Evolutionary conservation across 1,139 yeast genomes (phyloP).

Genomic region (Arxiozyma slooffiae): DNA sequence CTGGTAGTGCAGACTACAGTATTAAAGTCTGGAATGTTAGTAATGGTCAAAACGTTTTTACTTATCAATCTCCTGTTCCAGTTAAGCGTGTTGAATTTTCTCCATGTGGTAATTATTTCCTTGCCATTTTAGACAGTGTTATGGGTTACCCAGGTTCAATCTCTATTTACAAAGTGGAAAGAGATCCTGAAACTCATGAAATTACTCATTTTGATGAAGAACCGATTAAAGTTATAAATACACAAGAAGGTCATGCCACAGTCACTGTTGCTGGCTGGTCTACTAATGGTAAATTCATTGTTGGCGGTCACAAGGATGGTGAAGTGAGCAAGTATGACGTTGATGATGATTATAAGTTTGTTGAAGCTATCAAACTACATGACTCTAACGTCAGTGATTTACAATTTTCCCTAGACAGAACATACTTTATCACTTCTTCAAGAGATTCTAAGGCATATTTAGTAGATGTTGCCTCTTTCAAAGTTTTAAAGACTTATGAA

Average conservation of each 20-base stretch:
- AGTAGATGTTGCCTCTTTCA: conserved; percentile 67
- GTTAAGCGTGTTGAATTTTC: conserved; percentile 85
- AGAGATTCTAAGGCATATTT: conserved; percentile 85
- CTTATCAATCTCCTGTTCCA: conserved; percentile 74
- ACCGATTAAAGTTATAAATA: conserved; percentile 57
- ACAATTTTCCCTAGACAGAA: conserved; percentile 78
- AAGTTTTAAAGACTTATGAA: conserved; percentile 61
- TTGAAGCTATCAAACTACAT: conserved; percentile 55
- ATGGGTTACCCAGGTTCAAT: conserved; percentile 86
- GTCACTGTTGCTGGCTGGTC: conserved; percentile 88
- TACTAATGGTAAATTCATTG: conserved; percentile 58
- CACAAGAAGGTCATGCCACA: conserved; percentile 45
- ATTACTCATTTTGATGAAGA: conserved; percentile 31
- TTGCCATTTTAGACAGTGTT: conserved; percentile 82
- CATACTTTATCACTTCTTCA: conserved; percentile 86
- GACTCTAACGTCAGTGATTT: conserved; percentile 75
- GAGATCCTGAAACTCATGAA: conserved; percentile 34
- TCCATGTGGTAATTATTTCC: conserved; percentile 57
- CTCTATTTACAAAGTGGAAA: conserved; percentile 52
- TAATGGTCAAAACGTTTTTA: conserved; percentile 66
- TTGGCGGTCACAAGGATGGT: conserved; percentile 88
- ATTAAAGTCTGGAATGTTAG: conserved; percentile 77
- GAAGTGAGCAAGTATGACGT: conserved; percentile 71
- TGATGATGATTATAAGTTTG: conserved; percentile 52
- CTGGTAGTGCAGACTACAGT: conserved; percentile 88